These are phyloP conservation scores for Ogataea corticis DNA, from an alignment of 805 yeast genomes.

Conservation along the genomic window DNA sequence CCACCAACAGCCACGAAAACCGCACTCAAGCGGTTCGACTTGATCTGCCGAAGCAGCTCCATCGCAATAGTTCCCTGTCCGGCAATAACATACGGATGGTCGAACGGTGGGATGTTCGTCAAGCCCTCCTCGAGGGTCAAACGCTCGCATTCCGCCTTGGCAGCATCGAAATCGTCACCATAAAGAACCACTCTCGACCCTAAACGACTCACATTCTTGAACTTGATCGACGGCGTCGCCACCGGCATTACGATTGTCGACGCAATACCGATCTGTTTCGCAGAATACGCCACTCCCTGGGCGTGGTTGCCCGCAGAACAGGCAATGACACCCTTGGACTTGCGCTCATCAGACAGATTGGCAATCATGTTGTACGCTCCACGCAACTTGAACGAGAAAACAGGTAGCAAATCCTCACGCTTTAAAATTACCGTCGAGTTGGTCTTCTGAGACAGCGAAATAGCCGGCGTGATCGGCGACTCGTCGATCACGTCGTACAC, in stretches of 20 bases:
- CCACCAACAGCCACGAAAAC: constrained; percentile 96
- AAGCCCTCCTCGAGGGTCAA: constrained; percentile 68
- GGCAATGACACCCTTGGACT: constrained; percentile 87
- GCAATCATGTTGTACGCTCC: constrained; percentile 99
- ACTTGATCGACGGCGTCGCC: constrained; percentile 94
- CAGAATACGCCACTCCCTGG: constrained; percentile 96
- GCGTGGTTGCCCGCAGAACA: constrained; percentile 99
- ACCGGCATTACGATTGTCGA: constrained; percentile 98
- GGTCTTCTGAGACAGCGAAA: constrained; percentile 69
- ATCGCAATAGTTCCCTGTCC: constrained; percentile 98
- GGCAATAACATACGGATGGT: constrained; percentile 96
- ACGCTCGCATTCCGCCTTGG: constrained; percentile 85
- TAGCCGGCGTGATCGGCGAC: constrained; percentile 79
- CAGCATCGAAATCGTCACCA: constrained; percentile 95
- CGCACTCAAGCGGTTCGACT: constrained; percentile 74
- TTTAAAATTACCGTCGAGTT: constrained; percentile 77
- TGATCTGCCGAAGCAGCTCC: constrained; percentile 87
- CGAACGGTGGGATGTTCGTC: constrained; percentile 96
- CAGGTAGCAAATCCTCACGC: constrained; percentile 92
- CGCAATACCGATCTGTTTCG: constrained; percentile 79
- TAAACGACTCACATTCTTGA: constrained; percentile 83
- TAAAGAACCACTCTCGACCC: constrained; percentile 92
- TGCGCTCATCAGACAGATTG: constrained; percentile 65
- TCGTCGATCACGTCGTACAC: constrained; percentile 95
- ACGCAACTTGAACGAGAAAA: constrained; percentile 91